A percentile compares a stretch with the other conserved stretches of the same genome.
Conservation (phyloP, 805 yeast species). For the Starmera amethionina region DNA sequence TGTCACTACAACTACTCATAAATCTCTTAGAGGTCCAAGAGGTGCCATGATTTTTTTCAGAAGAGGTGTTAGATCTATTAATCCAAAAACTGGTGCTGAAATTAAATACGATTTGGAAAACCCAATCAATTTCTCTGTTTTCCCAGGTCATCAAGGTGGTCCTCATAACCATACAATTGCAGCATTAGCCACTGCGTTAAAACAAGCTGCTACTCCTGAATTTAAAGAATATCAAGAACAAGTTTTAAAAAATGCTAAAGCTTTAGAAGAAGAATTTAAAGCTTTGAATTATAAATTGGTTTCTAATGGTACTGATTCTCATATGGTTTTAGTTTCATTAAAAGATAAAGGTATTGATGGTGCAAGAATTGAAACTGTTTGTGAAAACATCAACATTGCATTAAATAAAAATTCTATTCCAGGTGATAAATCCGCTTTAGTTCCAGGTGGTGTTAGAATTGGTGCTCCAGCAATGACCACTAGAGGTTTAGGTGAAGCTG, state of each 20-base stretch:
- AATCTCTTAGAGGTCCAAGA: slow-evolving; percentile 98
- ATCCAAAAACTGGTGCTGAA: slow-evolving; percentile 88
- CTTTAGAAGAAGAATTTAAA: slow-evolving; percentile 68
- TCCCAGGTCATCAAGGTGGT: slow-evolving; percentile 99
- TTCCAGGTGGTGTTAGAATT: slow-evolving; percentile 94
- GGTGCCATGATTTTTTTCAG: slow-evolving; percentile 99
- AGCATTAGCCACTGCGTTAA: slow-evolving; percentile 93
- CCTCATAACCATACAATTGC: slow-evolving; percentile 99
- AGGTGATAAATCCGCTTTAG: slow-evolving; percentile 93
- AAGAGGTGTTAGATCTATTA: slow-evolving; percentile 83
- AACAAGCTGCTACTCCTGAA: slow-evolving; percentile 87
- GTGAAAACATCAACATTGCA: slow-evolving; percentile 91
- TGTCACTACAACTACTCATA: slow-evolving; percentile 98
- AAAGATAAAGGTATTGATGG: slow-evolving; percentile 90
- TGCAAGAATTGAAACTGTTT: slow-evolving; percentile 92
- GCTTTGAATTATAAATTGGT: slow-evolving; percentile 71
- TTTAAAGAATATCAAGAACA: slow-evolving; percentile 83
- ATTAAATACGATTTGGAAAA: slow-evolving; percentile 83
- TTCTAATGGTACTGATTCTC: slow-evolving; percentile 94
- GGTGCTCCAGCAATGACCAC: slow-evolving; percentile 99
- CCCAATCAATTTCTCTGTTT: slow-evolving; percentile 94
- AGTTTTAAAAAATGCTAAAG: slow-evolving; percentile 81
- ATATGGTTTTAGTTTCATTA: slow-evolving; percentile 85
- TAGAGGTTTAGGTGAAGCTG: slow-evolving; percentile 87
- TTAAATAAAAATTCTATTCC: slow-evolving; percentile 97